Percentiles rank a stretch among this genome's conserved stretches.
These are phyloP conservation scores for Gossypium armourianum DNA, from an alignment of 441 rosid genomes.

Conservation along the genomic window DNA sequence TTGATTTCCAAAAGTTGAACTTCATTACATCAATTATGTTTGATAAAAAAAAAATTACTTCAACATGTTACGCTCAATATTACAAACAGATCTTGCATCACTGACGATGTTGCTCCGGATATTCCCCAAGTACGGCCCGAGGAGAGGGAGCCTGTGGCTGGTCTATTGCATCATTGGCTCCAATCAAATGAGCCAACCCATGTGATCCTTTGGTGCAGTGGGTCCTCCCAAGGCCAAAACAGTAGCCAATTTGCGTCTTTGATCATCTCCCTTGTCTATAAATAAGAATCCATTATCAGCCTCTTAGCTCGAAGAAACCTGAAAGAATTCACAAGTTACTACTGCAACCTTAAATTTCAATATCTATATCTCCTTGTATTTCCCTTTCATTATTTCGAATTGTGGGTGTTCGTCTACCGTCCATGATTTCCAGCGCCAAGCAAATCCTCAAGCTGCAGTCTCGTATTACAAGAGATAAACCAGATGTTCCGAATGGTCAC, in stretches of 20 bases:
- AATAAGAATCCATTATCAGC: not conserved
- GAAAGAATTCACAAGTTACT: not conserved
- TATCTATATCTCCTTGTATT: not conserved
- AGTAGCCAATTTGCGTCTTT: not conserved
- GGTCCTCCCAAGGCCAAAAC: not conserved
- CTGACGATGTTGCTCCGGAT: not conserved
- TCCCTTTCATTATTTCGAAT: not conserved
- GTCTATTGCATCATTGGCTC: not conserved
- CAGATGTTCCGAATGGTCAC: slow-evolving; percentile 39
- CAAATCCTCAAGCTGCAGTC: slow-evolving; percentile 13
- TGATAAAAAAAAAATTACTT: no score
- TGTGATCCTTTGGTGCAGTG: slow-evolving; percentile 14
- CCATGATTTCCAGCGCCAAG: slow-evolving; percentile 16
- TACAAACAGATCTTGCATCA: not conserved
- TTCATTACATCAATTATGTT: not conserved
- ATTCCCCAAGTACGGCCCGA: slow-evolving; percentile 2
- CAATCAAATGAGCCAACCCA: slow-evolving; percentile 13
- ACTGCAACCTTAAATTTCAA: not conserved
- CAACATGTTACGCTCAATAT: not conserved
- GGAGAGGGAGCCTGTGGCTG: no score
- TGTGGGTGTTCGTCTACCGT: slow-evolving; percentile 27
- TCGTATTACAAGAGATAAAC: not conserved
- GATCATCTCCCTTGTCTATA: not conserved
- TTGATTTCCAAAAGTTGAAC: not conserved
- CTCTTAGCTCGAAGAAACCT: not conserved